Percentiles rank a stretch among this genome's conserved stretches.
phyloP scores from a whole-genome alignment of 345 rosid genomes.

The Syzygium oleosum region DNA sequence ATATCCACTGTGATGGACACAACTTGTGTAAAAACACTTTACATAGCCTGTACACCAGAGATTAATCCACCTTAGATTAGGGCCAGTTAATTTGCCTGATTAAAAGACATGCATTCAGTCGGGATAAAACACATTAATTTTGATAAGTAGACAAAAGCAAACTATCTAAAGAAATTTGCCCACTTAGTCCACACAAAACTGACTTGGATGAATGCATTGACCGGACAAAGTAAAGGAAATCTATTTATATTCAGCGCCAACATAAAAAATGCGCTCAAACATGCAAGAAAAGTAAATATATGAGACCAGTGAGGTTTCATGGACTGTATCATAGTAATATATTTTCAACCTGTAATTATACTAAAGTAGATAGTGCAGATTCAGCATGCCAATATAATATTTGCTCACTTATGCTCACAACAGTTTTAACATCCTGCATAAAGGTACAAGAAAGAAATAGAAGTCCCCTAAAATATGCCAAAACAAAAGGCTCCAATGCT shows the following conservation, averaged over 20 bases:
- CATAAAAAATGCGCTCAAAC: not conserved
- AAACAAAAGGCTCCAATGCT: not conserved
- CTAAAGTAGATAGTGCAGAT: not conserved
- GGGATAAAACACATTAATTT: not conserved
- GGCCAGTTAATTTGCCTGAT: not conserved
- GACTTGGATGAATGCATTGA: not conserved
- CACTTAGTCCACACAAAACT: not conserved
- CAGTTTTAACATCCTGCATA: not conserved
- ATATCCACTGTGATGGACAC: not conserved
- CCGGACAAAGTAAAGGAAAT: not conserved
- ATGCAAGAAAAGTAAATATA: not conserved
- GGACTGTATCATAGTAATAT: not conserved
- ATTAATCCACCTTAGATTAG: not conserved
- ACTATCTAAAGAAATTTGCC: not conserved
- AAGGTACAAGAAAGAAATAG: not conserved
- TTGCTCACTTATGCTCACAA: not conserved
- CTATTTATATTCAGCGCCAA: not conserved
- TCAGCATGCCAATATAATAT: not conserved
- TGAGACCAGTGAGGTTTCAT: not conserved
- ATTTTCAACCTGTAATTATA: not conserved
- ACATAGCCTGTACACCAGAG: not conserved
- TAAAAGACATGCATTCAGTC: not conserved
- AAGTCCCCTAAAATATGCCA: not conserved
- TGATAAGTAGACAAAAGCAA: not conserved
- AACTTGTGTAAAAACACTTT: not conserved